Evolutionary conservation across 805 yeast genomes (phyloP).

Genomic region (Candida silvatica): DNA sequence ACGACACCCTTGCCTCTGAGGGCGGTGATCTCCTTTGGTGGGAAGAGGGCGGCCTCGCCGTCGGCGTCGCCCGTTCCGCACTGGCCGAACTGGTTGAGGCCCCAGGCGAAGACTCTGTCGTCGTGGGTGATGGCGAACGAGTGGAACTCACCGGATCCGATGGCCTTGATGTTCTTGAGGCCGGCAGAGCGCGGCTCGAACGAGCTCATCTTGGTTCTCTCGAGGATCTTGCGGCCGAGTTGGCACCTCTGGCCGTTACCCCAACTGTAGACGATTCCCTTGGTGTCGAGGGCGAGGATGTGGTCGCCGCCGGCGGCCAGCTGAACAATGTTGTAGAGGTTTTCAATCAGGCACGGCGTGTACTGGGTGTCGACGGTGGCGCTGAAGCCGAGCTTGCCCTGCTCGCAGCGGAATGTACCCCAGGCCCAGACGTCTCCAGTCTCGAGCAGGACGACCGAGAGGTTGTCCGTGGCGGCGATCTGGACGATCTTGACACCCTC

Average conservation of each 20-base stretch:
- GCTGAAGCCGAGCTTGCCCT: slow-evolving; percentile 82
- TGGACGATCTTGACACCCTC: slow-evolving; percentile 54
- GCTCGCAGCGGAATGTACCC: slow-evolving; percentile 95
- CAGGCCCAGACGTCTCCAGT: slow-evolving; percentile 91
- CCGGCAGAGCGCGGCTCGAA: slow-evolving; percentile 82
- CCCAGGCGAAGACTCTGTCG: slow-evolving; percentile 81
- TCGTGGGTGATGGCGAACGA: slow-evolving; percentile 81
- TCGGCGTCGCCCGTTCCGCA: slow-evolving; percentile 75
- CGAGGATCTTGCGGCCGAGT: slow-evolving; percentile 79
- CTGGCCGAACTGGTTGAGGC: slow-evolving; percentile 94
- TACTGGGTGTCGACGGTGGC: slow-evolving; percentile 55
- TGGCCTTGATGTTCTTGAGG: slow-evolving; percentile 63
- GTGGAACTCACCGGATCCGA: slow-evolving; percentile 93
- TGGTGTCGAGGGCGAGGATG: slow-evolving; percentile 69
- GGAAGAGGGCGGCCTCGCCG: slow-evolving; percentile 73
- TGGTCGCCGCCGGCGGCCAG: slow-evolving; percentile 94
- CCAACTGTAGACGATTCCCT: slow-evolving; percentile 92
- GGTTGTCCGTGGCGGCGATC: slow-evolving; percentile 85
- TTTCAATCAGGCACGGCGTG: slow-evolving; percentile 55
- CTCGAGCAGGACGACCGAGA: slow-evolving; percentile 71
- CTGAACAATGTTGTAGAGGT: slow-evolving; percentile 63
- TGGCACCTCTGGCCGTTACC: slow-evolving; percentile 94
- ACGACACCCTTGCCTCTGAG: slow-evolving; percentile 51
- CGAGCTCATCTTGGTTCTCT: slow-evolving; percentile 64
- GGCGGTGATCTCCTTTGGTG: slow-evolving; percentile 66